Base-by-base conservation (phyloP, 768 basidiomycete genomes). In the Roridomyces roridus region DNA sequence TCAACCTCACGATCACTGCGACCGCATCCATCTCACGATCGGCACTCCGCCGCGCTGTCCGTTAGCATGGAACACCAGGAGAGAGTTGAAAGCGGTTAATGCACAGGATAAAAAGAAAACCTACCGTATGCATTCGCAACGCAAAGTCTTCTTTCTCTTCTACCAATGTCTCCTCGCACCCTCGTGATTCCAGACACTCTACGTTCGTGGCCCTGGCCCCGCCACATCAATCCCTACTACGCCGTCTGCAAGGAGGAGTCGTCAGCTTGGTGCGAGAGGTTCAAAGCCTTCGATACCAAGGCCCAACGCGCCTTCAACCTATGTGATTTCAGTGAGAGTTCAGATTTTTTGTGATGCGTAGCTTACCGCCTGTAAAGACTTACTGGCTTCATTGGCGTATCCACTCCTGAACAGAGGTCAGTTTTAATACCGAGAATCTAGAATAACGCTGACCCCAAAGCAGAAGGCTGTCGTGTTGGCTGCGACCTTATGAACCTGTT, bases 401-500 rank as follows among this genome's bases (percentile, higher is more conserved):
- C 74, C 79, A 2, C 40, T 65, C 3, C 34, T 68, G 2, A 53
- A 62, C 17, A 72, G 70, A 71, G 75, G 79, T 78, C 8, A 29
- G 62, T 39, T 39, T 36, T 6, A n/a, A n/a, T n/a, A n/a, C n/a
- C n/a, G n/a, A n/a, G n/a, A n/a, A n/a, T n/a, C n/a, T n/a, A n/a
- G n/a, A n/a, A n/a, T n/a, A n/a, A n/a, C n/a, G n/a, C 20, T 12
- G 35, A 9, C 45, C 28, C 21, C 34, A 24, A 12, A 42, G 10
- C 25, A 71, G 72, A 65, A 24, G 69, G 61, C 39, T 65, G 35
- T 20, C 71, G 78, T 14, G 68, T 73, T 12, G 74, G 70, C 7
- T 80, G 81, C 48, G 82, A 84, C 54, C 65, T 85, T 43, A 83
- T 85, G 79, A 76, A 80, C 35, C 58, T 83, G 8, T 74, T 81